Base-by-base conservation (phyloP, 495 filamentous ascomycete genomes). In the Penicillium atrosanguineum region DNA sequence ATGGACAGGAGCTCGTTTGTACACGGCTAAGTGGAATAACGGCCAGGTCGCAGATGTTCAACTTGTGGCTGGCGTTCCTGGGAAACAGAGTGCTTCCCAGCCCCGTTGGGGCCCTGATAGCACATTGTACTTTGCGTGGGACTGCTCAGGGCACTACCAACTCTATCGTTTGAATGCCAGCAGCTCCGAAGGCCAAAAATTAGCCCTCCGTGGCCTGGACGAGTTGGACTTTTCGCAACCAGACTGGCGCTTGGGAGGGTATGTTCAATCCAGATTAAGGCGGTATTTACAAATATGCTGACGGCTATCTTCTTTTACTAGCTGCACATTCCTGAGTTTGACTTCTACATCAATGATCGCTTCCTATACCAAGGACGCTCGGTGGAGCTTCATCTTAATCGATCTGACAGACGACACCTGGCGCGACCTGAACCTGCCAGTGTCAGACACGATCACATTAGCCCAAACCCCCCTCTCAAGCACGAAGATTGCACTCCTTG, bases 91-190 rank as follows among this genome's bases (percentile, higher is more conserved):
- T 44, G 65, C 69, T 21, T 56, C 59, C 1, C 72, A 76, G 48
- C 73, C 71, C 6, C 53, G 63, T 53, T 76, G 70, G 68, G 61
- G 64, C 18, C 36, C 55, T 11, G 66, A 71, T 54, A 68, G 66
- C 7, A 60, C 55, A 15, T 60, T 76, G 15, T 73, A 63, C 47
- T 76, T 70, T 48, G 61, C 53, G 3, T 57, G 55, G 12, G 70
- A 75, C 48, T 48, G 41, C 20, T 56, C 62, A 0, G 70, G 67
- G 0, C 69, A 59, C 45, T 71, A 69, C 43, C 71, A 75, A 53
- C 60, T 75, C 26, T 69, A 63, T 37, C 50, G 55, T 31, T 31
- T 31, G 28, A 31, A 31, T 1, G 28, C 50, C 7, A 50, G 50
- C 8, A 34, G 42, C 6, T 25, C 41, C 1, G 16, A 47, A 40